phyloP scores from a whole-genome alignment of 2,329 filamentous ascomycete species.

The Penicillium expansum region DNA sequence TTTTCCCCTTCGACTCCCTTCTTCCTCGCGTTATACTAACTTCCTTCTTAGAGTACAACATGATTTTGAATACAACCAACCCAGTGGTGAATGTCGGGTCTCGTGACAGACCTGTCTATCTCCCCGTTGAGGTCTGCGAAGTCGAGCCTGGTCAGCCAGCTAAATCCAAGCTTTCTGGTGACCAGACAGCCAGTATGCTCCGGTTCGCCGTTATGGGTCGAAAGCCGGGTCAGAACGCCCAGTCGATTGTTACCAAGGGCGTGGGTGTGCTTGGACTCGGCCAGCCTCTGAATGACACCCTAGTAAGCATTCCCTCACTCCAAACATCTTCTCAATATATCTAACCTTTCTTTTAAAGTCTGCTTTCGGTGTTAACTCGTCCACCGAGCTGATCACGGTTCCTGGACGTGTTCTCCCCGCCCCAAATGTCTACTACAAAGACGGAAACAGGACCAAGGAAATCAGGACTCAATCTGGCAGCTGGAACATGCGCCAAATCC shows the following conservation, averaged over 20 bases:
- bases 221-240: constrained; percentile 63
- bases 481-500: constrained; percentile 66
- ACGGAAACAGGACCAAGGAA: constrained; percentile 18
- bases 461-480: constrained; percentile 47
- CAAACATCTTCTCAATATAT: constrained; percentile 19
- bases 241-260: constrained; percentile 62
- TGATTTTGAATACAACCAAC: constrained; percentile 40
- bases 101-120: constrained; percentile 56
- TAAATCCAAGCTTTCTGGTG: constrained; percentile 56
- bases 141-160: constrained; percentile 65
- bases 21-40: not conserved
- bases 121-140: constrained; percentile 65
- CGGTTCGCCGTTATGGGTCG: constrained; percentile 62
- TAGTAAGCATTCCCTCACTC: constrained; percentile 35
- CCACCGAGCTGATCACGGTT: constrained; percentile 63
- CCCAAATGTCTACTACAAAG: constrained; percentile 61
- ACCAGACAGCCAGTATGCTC: constrained; percentile 69
- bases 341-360: constrained; percentile 22
- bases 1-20: not conserved
- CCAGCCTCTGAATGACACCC: constrained; percentile 41
- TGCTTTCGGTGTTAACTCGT: constrained; percentile 59
- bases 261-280: constrained; percentile 57
- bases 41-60: constrained; percentile 29
- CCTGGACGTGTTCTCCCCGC: constrained; percentile 64
- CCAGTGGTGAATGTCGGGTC: constrained; percentile 68